Percentiles rank a stretch among this genome's conserved stretches.
Conservation (phyloP, 2,329 filamentous ascomycete species). For the Tolypocladium endophyticum region DNA sequence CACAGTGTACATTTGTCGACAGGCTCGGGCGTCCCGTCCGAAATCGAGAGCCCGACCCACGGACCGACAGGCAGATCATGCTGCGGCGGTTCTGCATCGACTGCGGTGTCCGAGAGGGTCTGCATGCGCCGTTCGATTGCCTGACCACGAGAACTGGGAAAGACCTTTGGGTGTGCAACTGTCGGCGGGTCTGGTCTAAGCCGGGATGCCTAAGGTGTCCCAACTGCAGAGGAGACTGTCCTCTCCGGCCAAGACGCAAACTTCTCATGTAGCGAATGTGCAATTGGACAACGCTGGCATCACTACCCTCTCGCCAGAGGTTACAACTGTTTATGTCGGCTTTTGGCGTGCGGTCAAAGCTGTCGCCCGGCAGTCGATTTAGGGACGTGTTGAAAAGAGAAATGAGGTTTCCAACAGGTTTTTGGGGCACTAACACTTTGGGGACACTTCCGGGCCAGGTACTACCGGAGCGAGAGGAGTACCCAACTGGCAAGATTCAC, state of each 20-base stretch:
- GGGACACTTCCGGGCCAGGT: neutral
- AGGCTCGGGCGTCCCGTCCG: slow-evolving; percentile 16
- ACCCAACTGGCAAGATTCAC: neutral
- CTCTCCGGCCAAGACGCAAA: slow-evolving; percentile 22
- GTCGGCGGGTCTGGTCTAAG: slow-evolving; percentile 25
- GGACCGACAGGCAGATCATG: slow-evolving; percentile 16
- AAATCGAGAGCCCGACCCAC: slow-evolving; percentile 15
- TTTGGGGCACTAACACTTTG: neutral
- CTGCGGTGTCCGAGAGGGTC: slow-evolving; percentile 26
- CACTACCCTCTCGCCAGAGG: neutral
- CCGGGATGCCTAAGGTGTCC: slow-evolving; percentile 22
- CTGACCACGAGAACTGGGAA: slow-evolving; percentile 25
- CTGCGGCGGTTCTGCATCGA: slow-evolving; percentile 31
- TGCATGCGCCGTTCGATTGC: slow-evolving; percentile 26
- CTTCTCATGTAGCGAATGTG: slow-evolving; percentile 8
- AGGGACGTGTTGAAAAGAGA: neutral
- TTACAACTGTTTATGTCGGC: neutral
- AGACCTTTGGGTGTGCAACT: slow-evolving; percentile 29
- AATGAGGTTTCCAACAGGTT: neutral
- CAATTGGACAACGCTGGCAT: neutral
- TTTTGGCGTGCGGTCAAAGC: neutral
- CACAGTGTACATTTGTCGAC: slow-evolving; percentile 21
- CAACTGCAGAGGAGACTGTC: slow-evolving; percentile 23
- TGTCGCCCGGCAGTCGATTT: neutral
- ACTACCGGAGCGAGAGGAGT: neutral